Evolutionary conservation across 2,329 filamentous ascomycete genomes (phyloP).

Genomic region (Huntiella omanensis): DNA sequence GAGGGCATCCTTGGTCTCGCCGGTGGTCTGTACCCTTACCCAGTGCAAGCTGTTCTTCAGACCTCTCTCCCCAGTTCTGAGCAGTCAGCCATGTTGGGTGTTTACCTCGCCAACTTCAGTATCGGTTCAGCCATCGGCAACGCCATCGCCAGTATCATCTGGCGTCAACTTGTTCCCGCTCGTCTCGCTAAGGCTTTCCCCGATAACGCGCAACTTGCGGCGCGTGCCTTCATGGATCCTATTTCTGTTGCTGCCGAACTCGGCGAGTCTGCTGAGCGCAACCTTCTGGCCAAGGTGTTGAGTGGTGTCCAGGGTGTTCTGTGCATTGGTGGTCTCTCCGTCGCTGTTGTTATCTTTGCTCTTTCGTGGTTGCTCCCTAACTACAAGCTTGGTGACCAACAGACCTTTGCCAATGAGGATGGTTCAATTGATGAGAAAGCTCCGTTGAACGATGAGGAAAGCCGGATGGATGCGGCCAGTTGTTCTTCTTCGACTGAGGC

Average conservation of each 20-base stretch:
- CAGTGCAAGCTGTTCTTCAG: conserved; percentile 27
- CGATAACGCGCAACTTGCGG: conserved; percentile 20
- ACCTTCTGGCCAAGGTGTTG: too few species aligned
- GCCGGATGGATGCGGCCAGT: too few species aligned
- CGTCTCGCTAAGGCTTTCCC: conserved; percentile 13
- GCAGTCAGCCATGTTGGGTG: conserved; percentile 42
- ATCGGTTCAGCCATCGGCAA: conserved; percentile 41
- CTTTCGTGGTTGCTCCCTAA: too few species aligned
- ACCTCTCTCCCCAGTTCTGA: conserved; percentile 26
- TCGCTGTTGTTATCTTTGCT: too few species aligned
- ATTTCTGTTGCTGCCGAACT: conserved; percentile 13
- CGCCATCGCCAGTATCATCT: conserved; percentile 41
- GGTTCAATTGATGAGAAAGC: too few species aligned
- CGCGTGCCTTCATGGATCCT: conserved; percentile 19
- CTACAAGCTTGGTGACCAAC: too few species aligned
- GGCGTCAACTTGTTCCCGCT: conserved; percentile 35
- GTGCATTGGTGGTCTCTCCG: too few species aligned
- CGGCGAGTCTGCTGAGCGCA: too few species aligned
- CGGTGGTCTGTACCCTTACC: conserved; percentile 40
- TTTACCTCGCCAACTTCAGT: conserved; percentile 43
- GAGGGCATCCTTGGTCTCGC: conserved; percentile 44
- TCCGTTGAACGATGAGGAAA: too few species aligned
- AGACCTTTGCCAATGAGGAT: too few species aligned
- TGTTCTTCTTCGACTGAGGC: too few species aligned
- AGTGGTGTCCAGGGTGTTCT: too few species aligned